Base-by-base conservation (phyloP, 805 yeast genomes). In the Candida dendrica region DNA sequence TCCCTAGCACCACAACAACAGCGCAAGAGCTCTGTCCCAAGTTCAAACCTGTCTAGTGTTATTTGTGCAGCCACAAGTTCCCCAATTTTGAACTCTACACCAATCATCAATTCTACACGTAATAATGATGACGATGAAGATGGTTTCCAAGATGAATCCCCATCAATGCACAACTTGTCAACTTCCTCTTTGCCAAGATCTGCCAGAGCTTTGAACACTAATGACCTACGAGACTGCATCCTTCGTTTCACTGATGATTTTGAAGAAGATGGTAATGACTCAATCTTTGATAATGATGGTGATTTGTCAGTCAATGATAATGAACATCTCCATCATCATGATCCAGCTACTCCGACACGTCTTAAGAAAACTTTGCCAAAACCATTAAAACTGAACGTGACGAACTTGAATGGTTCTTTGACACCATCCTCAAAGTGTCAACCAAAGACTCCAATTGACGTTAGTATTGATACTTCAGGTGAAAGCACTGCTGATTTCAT, bases 321-420 rank as follows among this genome's bases (percentile, higher is more conserved):
- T 4, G 45, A n/a, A n/a, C n/a, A n/a, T n/a, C n/a, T n/a, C n/a
- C n/a, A n/a, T n/a, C n/a, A n/a, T n/a, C n/a, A 56, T 32, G 63
- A 60, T 40, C 75, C 75, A 7, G 65, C 72, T 6, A 70, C 74
- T 0, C 76, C 75, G 32, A 70, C 75, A 2, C 62, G 66, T 30
- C 45, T 58, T 17, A 60, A 58, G 35, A 40, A 42, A 20, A 43
- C 42, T 6, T 39, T 52, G 6, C 47, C 52, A 3, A 50, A 45
- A 38, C 31, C 47, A 2, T 22, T 45, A 18, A 48, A 48, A 30
- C 33, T 50, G 31, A 51, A 50, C 19, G 36, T 37, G 41, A 5
- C 46, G 58, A 24, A 49, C 58, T 20, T 47, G 24, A 22, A 22
- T 22, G 24, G 53, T 6, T 49, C 56, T 17, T 42, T 47, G 4